Percentiles rank a stretch among this genome's conserved stretches.
Evolutionary conservation across 1,284 basidiomycete genomes (phyloP).

Genomic region (Stereum hirsutum): DNA sequence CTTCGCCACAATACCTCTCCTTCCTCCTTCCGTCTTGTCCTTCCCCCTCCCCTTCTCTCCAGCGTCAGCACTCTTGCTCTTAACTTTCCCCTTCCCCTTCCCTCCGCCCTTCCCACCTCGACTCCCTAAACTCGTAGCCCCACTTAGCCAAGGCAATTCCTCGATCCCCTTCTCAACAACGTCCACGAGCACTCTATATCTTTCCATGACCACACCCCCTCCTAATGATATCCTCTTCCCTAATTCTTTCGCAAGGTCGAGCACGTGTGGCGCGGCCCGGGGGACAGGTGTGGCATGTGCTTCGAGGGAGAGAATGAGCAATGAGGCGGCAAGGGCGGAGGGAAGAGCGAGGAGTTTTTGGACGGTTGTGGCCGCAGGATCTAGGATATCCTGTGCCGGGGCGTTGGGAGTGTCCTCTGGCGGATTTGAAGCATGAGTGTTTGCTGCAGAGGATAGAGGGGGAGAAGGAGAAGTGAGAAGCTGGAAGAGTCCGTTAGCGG

Average conservation of each 20-base stretch:
- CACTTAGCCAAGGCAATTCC: constrained; percentile 60
- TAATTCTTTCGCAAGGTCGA: constrained; percentile 45
- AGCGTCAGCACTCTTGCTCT: no score
- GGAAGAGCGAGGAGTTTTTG: constrained; percentile 30
- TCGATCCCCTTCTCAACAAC: constrained; percentile 49
- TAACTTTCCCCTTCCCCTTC: constrained; percentile 24
- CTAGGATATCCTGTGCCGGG: constrained; percentile 14
- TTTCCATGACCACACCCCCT: constrained; percentile 48
- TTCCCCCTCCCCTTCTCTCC: constrained; percentile 38
- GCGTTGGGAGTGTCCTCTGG: constrained; percentile 19
- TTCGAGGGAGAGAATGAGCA: constrained; percentile 66
- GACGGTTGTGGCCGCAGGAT: no score
- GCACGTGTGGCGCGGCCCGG: constrained; percentile 38
- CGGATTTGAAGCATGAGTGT: not conserved
- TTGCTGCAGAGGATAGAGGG: not conserved
- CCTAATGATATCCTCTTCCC: constrained; percentile 39
- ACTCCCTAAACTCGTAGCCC: constrained; percentile 28
- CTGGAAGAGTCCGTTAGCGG: constrained; percentile 45
- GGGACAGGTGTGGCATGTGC: constrained; percentile 31
- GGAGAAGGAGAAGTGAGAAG: constrained; percentile 25
- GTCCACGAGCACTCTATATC: constrained; percentile 58
- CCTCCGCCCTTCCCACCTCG: constrained; percentile 18
- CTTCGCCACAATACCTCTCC: constrained; percentile 50
- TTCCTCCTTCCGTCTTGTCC: constrained; percentile 36
- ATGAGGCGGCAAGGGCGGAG: constrained; percentile 53